Evolutionary conservation across 148 eudicot genomes (phyloP).

Genomic region (Limonium bicolor): DNA sequence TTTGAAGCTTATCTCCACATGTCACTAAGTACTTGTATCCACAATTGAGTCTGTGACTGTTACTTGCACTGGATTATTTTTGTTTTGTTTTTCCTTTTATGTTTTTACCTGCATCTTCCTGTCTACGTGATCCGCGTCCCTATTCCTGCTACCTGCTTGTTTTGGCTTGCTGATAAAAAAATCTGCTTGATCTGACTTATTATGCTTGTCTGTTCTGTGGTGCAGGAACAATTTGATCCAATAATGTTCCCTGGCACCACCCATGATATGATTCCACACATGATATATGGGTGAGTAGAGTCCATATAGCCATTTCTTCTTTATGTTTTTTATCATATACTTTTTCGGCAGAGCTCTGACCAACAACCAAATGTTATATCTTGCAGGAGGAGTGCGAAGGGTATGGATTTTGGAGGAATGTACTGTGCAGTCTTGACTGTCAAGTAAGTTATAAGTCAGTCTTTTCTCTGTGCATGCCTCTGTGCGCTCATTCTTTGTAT

Average conservation of each 20-base stretch:
- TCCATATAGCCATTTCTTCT: slow-evolving; percentile 4
- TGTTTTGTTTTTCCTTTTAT: no score
- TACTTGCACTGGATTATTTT: no score
- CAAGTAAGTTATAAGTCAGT: slow-evolving; percentile 41
- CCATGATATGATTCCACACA: slow-evolving; percentile 69
- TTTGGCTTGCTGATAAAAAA: no score
- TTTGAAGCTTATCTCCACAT: no score
- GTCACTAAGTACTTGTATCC: no score
- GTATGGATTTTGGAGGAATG: slow-evolving; percentile 74
- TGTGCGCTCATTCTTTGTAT: no score
- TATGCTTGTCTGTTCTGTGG: neutral
- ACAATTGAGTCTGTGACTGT: no score
- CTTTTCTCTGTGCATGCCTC: neutral
- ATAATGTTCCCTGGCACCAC: slow-evolving; percentile 29
- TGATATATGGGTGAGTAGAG: slow-evolving; percentile 73
- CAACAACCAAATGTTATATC: neutral
- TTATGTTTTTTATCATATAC: no score
- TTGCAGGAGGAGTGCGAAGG: slow-evolving; percentile 45
- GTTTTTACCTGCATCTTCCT: no score
- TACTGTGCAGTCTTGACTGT: slow-evolving; percentile 60
- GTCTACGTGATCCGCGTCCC: no score
- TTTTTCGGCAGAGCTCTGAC: no score
- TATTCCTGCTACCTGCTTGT: no score
- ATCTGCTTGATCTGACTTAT: neutral
- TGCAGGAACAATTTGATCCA: slow-evolving; percentile 77